Base-by-base conservation (phyloP, 345 rosid species). In the Eucalyptus guilfoylei region DNA sequence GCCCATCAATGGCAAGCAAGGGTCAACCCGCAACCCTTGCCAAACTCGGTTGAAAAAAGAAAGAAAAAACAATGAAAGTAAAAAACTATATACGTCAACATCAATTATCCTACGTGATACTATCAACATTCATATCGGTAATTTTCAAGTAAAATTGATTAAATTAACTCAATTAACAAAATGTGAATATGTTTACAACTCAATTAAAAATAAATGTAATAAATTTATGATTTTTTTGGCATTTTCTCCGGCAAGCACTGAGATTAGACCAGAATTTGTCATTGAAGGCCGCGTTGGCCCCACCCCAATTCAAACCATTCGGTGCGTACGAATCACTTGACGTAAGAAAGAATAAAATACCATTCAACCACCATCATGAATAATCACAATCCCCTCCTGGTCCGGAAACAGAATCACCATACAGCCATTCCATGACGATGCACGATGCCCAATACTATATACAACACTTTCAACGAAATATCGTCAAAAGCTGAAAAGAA, bases 191-290 rank as follows among this genome's bases (percentile, higher is more conserved):
- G 1, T 55, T 24, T 24, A 24, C 62, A 55, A 55, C 3, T 55
- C 30, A 55, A 55, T 52, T 21, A 0, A 52, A 1, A 52, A 21
- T 2, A 55, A 55, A 10, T 24, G 3, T 10, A 55, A 24, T 24
- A 10, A 10, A 0, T 24, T 55, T 10, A 55, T 23, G 5, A 55
- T 2, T 4, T 23, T 24, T 9, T 24, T 13, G 12, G 3, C 1
- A 24, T 9, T 55, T 55, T 55, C 30, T 24, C 10, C 9, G 19
- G 5, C 34, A 64, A 14, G 72, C 72, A 14, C 7, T 5, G 72
- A n/a, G 9, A 7, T 1, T 64, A 64, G 30, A 55, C 62, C 30
- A 55, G 12, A 24, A 55, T 4, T 55, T 26, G 62, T 9, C 30
- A 55, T 24, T 24, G 62, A 55, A 55, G 30, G 3, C 62, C 30